phyloP scores from a whole-genome alignment of 1,139 yeast species.

The Yamadazyma songkhlaensis region DNA sequence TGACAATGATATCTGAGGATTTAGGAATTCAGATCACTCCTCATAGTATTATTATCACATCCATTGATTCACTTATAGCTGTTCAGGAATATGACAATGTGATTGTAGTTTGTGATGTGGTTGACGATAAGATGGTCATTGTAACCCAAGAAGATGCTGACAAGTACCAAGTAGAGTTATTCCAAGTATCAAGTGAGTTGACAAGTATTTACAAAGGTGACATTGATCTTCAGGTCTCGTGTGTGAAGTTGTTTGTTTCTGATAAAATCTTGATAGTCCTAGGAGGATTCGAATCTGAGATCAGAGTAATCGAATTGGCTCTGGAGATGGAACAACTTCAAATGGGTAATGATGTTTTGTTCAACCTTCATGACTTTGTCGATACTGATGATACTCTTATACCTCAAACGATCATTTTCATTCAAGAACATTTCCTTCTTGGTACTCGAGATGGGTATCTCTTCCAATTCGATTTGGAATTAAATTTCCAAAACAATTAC shows the following conservation, averaged over 20 bases:
- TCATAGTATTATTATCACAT: conserved; percentile 21
- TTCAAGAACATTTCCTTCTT: conserved; percentile 15
- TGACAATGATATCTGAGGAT: conserved; percentile 7
- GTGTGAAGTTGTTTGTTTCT: conserved; percentile 11
- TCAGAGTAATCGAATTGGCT: background rate
- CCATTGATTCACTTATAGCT: conserved; percentile 14
- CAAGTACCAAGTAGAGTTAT: conserved; percentile 1
- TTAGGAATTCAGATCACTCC: conserved; percentile 27
- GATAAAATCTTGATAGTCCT: conserved; percentile 9
- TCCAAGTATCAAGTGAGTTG: background rate
- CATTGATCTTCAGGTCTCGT: conserved; percentile 19
- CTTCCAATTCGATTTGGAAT: conserved; percentile 15
- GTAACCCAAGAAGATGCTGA: conserved; percentile 13
- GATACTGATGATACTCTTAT: conserved; percentile 14
- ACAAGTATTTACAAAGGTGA: background rate
- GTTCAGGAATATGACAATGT: conserved; percentile 9
- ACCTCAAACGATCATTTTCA: conserved; percentile 19
- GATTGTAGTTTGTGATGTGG: conserved; percentile 17
- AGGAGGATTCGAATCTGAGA: conserved; percentile 19
- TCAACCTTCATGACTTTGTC: background rate
- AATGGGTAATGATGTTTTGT: no score
- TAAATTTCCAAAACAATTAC: conserved; percentile 16
- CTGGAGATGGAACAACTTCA: no score
- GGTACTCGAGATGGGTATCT: conserved; percentile 32
- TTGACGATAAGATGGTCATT: conserved; percentile 13